Base-by-base conservation (phyloP, 176 grass and related monocot genomes). In the Aegilops speltoides region DNA sequence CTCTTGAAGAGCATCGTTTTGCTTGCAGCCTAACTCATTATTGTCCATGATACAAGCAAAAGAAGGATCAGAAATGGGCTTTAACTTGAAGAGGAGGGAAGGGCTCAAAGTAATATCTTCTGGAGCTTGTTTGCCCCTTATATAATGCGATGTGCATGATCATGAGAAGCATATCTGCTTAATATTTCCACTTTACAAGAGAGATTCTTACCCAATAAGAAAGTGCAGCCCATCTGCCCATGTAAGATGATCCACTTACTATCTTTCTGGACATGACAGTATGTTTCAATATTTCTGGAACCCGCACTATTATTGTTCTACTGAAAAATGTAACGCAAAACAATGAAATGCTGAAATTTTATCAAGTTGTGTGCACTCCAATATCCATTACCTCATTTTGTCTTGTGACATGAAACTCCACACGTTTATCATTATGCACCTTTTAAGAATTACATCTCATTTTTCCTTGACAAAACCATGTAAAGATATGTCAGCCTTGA, bases 201-300 rank as follows among this genome's bases (percentile, higher is more conserved):
- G 71, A 87, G 72, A 83, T 81, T 83, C 38, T 84, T 64, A 69
- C 56, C 86, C 82, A 86, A 85, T 76, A 72, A 34, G 36, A 75
- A 7, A 34, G 62, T 72, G 69, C 74, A 57, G 61, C 22, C 76
- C 75, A 34, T 56, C 84, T 86, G 60, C 41, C 59, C 75, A 22
- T 43, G 84, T 86, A 86, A 73, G 66, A 88, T 74, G 72, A 79
- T 64, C 66, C 52, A 88, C 57, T 81, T 50, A 81, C 6, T 65
- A 86, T 76, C 77, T 83, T 94, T 88, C 72, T 83, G 20, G 85
- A 88, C 62, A 79, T 64, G 76, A 87, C 79, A 73, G 60, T 65
- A 89, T 93, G 91, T 89, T 78, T 86, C 65, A 24, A 87, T 79
- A 89, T 68, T 89, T 89, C 65, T 57, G 57, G 88, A 95, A 80